These are phyloP conservation scores for Trichophyton equinum DNA, from an alignment of 2,329 filamentous ascomycete species.

Conservation along the genomic window DNA sequence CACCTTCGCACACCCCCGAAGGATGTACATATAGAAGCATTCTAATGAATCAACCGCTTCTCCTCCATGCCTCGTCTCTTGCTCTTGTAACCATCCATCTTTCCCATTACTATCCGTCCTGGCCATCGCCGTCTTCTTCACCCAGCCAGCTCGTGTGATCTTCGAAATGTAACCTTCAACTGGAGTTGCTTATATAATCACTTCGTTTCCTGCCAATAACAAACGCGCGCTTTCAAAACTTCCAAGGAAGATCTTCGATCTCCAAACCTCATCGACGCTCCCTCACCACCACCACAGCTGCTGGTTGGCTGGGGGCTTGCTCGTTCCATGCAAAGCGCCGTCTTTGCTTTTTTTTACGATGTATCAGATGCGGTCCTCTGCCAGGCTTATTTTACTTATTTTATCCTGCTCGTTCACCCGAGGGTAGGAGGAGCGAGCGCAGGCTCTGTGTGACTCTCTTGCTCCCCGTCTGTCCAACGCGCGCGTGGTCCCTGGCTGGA, in stretches of 20 bases:
- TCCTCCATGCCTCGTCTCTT: not conserved
- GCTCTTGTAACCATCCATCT: not conserved
- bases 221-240: too few relatives aligned
- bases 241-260: not conserved
- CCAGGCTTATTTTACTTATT: not conserved
- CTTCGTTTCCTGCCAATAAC: too few relatives aligned
- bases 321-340: not conserved
- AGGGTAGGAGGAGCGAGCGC: not conserved
- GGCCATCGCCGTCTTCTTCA: not conserved
- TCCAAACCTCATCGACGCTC: not conserved
- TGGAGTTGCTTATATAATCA: too few relatives aligned
- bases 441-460: not conserved
- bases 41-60: not conserved
- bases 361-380: not conserved
- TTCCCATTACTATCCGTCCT: too few relatives aligned
- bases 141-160: not conserved
- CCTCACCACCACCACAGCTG: not conserved
- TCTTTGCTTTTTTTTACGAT: slow-evolving; percentile 3
- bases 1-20: not conserved
- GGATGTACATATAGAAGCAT: slow-evolving; percentile 2
- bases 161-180: not conserved
- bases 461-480: not conserved
- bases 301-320: not conserved
- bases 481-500: not conserved
- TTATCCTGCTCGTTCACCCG: not conserved